Base-by-base conservation (phyloP, 305 asterid species). In the Ilex paraguariensis region DNA sequence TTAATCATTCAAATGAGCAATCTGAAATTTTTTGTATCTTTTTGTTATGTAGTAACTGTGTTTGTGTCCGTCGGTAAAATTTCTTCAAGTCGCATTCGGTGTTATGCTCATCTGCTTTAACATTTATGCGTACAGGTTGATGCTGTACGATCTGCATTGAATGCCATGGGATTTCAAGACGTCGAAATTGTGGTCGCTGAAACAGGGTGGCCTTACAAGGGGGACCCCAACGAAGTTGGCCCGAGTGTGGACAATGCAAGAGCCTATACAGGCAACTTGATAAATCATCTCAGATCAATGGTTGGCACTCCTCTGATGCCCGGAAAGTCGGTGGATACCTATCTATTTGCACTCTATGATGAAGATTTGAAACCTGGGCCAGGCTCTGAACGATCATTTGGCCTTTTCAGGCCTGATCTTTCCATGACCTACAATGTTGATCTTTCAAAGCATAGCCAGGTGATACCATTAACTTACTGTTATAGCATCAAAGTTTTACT, bases 161-260 rank as follows among this genome's bases (percentile, higher is more conserved):
- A 82, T 63, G 82, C 76, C 3, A 70, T 78, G 72, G 99, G 99
- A 70, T 87, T 81, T 59, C 76, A 83, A 73, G 96, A 90, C 56
- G 76, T 87, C 10, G 95, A 93, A 81, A 87, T 93, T 66, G 99
- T 83, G 55, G 95, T 90, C 50, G 97, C 99, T 15, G 97, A 93
- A 87, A 93, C 99, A 10, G 99, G 99, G 50, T 93, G 99, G 99
- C 92, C 99, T 75, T 90, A 90, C 46, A 86, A 84, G 79, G 99
- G 99, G 6, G 99, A 87, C 21, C 64, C 95, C 3, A 87, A 66
- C 21, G 99, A 93, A 81, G 86, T 79, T 31, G 99, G 99, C 39
- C 78, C 96, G 0, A 78, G 83, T 71, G 7, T 87, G 77, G 96
- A 80, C 57, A 87, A 74, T 63, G 97, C 99, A 12, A 87, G 82